These are phyloP conservation scores for Exophiala sideris DNA, from an alignment of 2,329 filamentous ascomycete species.

Conservation along the genomic window DNA sequence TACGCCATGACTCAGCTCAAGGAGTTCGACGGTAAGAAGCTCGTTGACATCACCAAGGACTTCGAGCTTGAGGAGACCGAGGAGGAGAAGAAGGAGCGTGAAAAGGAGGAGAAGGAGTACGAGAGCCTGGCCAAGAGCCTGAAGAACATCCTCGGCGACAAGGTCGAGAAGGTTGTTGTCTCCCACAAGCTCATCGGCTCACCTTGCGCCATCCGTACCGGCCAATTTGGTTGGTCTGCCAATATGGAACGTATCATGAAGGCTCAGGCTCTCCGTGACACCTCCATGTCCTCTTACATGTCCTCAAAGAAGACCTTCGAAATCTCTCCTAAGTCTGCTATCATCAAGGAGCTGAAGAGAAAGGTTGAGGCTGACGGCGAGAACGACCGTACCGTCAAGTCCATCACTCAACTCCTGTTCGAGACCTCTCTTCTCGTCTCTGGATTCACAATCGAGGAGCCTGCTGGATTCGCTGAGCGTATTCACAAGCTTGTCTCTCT, in stretches of 20 bases:
- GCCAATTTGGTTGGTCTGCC: constrained; percentile 99
- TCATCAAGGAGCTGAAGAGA: constrained; percentile 98
- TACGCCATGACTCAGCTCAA: constrained; percentile 99
- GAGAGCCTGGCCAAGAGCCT: constrained; percentile 92
- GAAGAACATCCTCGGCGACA: constrained; percentile 98
- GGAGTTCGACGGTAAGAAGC: constrained; percentile 99
- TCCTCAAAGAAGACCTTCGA: constrained; percentile 99
- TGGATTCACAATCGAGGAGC: constrained; percentile 99
- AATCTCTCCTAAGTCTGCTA: constrained; percentile 97
- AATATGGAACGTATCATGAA: constrained; percentile 99
- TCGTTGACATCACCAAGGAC: constrained; percentile 99
- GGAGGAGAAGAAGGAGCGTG: constrained; percentile 95
- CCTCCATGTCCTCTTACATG: constrained; percentile 99
- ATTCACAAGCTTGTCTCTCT: constrained; percentile 99
- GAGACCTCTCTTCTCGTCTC: constrained; percentile 98
- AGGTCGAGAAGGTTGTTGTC: constrained; percentile 99
- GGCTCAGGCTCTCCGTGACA: constrained; percentile 98
- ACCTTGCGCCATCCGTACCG: constrained; percentile 97
- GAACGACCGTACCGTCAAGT: constrained; percentile 99
- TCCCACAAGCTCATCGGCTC: constrained; percentile 93
- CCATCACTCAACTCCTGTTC: constrained; percentile 95
- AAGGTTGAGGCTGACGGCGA: constrained; percentile 98
- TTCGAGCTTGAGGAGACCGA: constrained; percentile 99
- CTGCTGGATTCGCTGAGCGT: constrained; percentile 94
- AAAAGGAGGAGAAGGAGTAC: constrained; percentile 97